Percentiles rank a stretch among this genome's conserved stretches.
Conservation (phyloP, 2,329 filamentous ascomycete genomes). For the Harringtonia aguacate region DNA sequence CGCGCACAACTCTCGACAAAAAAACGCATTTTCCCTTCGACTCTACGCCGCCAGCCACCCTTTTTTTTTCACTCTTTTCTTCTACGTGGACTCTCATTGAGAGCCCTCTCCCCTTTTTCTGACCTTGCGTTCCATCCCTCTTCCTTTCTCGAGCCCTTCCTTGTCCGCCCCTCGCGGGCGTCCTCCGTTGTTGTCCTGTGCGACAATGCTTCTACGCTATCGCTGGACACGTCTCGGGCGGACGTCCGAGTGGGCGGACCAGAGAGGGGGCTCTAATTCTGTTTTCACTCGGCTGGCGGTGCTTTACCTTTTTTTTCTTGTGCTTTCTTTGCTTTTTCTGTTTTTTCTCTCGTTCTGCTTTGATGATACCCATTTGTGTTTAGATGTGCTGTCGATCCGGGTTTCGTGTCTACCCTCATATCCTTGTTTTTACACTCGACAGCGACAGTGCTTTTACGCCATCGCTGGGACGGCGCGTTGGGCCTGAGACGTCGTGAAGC, state of each 20-base stretch:
- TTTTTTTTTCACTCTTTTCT: not conserved
- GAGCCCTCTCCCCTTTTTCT: not conserved
- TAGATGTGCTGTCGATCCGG: constrained; percentile 35
- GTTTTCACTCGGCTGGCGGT: constrained; percentile 4
- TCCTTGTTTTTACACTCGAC: constrained; percentile 26
- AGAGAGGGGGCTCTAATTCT: not conserved
- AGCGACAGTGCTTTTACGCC: constrained; percentile 45
- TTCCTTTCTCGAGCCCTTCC: not conserved
- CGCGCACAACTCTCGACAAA: too few relatives aligned
- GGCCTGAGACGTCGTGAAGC: constrained; percentile 10
- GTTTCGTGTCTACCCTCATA: constrained; percentile 9
- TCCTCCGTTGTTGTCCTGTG: not conserved
- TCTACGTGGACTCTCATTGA: not conserved
- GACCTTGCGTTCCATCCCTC: not conserved
- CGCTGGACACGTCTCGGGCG: constrained; percentile 6
- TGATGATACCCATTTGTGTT: constrained; percentile 43
- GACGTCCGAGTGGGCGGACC: not conserved
- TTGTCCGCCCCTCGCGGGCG: too few relatives aligned
- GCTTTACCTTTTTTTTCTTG: constrained; percentile 13
- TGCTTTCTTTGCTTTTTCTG: constrained; percentile 5
- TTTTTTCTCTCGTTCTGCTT: constrained; percentile 13
- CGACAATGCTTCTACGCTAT: constrained; percentile 32
- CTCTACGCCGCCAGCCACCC: too few relatives aligned
- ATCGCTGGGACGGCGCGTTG: constrained; percentile 37
- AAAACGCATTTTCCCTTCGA: too few relatives aligned